These are phyloP conservation scores for Penicillium sp. DNA, from an alignment of 2,329 filamentous ascomycete genomes.

Conservation along the genomic window DNA sequence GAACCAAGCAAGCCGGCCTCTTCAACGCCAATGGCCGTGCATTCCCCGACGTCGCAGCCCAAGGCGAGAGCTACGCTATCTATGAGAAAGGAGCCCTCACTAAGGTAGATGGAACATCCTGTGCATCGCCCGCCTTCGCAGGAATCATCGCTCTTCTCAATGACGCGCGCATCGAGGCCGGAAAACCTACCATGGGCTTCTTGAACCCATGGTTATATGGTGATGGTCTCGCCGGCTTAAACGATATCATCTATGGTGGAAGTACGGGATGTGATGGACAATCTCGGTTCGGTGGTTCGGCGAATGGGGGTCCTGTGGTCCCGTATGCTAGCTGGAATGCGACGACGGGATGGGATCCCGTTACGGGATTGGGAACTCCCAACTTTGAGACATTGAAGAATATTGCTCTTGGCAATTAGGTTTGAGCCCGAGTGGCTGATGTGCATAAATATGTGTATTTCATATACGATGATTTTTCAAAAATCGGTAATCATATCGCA, in stretches of 20 bases:
- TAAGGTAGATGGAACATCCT: constrained; percentile 43
- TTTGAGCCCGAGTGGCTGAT: neutral
- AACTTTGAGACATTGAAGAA: constrained; percentile 28
- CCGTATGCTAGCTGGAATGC: constrained; percentile 52
- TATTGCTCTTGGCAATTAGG: constrained; percentile 6
- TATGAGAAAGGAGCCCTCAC: constrained; percentile 29
- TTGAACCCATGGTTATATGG: constrained; percentile 61
- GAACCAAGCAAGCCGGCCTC: constrained; percentile 24
- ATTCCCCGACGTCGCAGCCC: constrained; percentile 43
- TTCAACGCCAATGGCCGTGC: constrained; percentile 39
- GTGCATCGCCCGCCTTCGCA: constrained; percentile 58
- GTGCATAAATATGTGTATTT: too few species aligned
- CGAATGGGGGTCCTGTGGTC: constrained; percentile 40
- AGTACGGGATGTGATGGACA: constrained; percentile 48
- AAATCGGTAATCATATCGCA: too few species aligned
- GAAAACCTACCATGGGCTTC: constrained; percentile 55
- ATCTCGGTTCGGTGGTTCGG: constrained; percentile 41
- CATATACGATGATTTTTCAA: too few species aligned
- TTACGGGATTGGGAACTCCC: constrained; percentile 45
- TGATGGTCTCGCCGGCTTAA: constrained; percentile 42
- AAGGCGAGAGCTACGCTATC: constrained; percentile 34
- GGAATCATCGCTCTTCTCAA: constrained; percentile 62
- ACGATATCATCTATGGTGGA: constrained; percentile 49
- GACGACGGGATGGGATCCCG: constrained; percentile 52
- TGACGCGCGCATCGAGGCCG: constrained; percentile 54